Evolutionary conservation across 441 rosid genomes (phyloP), one percentile per base, ranked within the genome.

Genomic region (Populus hybrid): DNA sequence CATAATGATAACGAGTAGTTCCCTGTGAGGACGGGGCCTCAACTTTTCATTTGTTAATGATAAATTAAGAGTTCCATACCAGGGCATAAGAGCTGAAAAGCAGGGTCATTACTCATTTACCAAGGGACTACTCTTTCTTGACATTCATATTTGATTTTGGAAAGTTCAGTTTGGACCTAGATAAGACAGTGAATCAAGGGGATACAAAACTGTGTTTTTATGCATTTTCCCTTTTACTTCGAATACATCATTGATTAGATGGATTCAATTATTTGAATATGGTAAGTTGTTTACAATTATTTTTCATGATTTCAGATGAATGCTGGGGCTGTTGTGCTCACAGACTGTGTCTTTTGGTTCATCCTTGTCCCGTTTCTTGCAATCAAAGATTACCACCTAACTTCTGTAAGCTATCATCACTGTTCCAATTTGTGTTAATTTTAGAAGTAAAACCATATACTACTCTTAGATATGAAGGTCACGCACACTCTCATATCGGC

Each of bases 281-380:
- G 57, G 26, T 8, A 66, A 30, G 69, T 30, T 65, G 10, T 23
- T 82, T 69, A 75, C 30, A 38, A 63, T 35, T 70, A 54, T 11
- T 72, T 46, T 73, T 73, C 14, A 72, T 69, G 67, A 18, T 70
- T 74, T 77, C 90, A 96, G 98, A 91, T 94, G 88, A 94, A 88
- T 87, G 98, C 98, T 73, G 99, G 99, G 20, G 97, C 98, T n/a
- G 98, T 96, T 80, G 80, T 94, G 89, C 93, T 96, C 67, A 96
- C 98, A 2, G 99, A 96, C 83, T 90, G 88, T 78, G 95, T 94
- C 79, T 96, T 96, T 78, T 96, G 99, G 98, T 87, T 96, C 86
- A 85, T 94, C 83, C 84, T 96, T 72, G 96, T 93, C 72, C 99
- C 99, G n/a, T 93, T 96, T 84, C 98, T 96, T 72, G 91, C 90